A percentile compares a stretch with the other conserved stretches of the same genome.
phyloP scores from a whole-genome alignment of 495 filamentous ascomycete genomes.

The Trichoderma erinaceum region DNA sequence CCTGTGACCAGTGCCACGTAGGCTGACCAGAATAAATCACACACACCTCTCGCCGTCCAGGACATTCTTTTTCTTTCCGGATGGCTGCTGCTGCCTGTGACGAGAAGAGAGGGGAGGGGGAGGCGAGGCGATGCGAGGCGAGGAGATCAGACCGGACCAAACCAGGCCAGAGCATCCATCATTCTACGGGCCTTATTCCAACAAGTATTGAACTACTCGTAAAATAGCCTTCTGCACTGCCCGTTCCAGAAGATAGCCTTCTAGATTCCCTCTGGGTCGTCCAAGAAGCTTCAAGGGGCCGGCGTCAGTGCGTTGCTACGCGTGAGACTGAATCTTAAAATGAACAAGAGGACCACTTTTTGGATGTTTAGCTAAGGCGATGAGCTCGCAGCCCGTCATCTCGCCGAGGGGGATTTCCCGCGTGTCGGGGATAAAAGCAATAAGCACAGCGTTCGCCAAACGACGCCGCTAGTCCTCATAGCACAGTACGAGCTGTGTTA shows the following conservation, averaged over 20 bases:
- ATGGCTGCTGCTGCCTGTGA: not conserved
- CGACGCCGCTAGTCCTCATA: not conserved
- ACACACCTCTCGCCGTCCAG: conserved; percentile 7
- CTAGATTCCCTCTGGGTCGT: not conserved
- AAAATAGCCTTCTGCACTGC: too few species aligned
- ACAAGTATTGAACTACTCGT: not conserved
- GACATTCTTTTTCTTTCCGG: not conserved
- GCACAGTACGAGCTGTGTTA: not conserved
- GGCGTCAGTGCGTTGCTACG: not conserved
- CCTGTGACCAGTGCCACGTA: conserved; percentile 13
- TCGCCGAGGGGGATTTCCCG: not conserved
- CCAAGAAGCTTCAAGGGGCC: not conserved
- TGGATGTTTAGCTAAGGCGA: not conserved
- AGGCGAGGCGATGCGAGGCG: not conserved
- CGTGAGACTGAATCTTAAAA: not conserved
- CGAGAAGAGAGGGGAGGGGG: not conserved
- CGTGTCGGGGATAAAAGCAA: not conserved
- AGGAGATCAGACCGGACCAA: too few species aligned
- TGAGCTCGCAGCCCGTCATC: conserved; percentile 1
- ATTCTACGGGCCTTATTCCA: not conserved
- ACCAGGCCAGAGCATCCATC: too few species aligned
- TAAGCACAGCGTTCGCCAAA: too few species aligned
- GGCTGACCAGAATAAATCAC: conserved; percentile 1
- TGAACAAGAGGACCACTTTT: not conserved
- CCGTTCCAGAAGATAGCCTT: too few species aligned